phyloP scores from a whole-genome alignment of 2,329 filamentous ascomycete species.

The Aspergillus quadrilineatus region DNA sequence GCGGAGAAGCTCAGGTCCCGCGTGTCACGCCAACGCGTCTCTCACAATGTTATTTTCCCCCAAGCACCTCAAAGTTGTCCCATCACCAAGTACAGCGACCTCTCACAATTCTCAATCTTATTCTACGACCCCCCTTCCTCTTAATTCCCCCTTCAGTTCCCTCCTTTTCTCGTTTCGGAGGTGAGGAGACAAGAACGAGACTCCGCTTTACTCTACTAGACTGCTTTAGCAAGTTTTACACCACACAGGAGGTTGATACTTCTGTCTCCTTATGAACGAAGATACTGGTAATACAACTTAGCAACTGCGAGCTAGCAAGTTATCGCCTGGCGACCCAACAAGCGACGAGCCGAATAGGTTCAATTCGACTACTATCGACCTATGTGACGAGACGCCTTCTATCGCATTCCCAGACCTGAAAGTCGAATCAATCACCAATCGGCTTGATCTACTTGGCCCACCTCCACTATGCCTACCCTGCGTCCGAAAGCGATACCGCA shows the following conservation, averaged over 20 bases:
- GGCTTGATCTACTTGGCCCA: not conserved
- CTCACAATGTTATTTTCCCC: not conserved
- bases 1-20: slow-evolving; percentile 2
- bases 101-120: not conserved
- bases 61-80: not conserved
- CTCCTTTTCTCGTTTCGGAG: not conserved
- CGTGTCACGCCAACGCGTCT: slow-evolving; percentile 3
- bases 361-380: not conserved
- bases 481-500: not conserved
- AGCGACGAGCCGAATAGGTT: not conserved
- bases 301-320: not conserved
- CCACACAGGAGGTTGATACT: not conserved
- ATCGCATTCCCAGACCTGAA: not conserved
- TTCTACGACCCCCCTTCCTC: no score
- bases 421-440: not conserved
- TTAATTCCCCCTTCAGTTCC: not conserved
- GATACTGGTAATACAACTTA: no score
- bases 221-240: no score
- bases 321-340: not conserved
- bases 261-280: not conserved
- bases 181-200: not conserved
- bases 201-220: not conserved
- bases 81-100: not conserved
- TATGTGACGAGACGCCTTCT: not conserved
- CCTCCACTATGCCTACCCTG: not conserved